Evolutionary conservation across 345 rosid genomes (phyloP).

Genomic region (Camelina neglecta): DNA sequence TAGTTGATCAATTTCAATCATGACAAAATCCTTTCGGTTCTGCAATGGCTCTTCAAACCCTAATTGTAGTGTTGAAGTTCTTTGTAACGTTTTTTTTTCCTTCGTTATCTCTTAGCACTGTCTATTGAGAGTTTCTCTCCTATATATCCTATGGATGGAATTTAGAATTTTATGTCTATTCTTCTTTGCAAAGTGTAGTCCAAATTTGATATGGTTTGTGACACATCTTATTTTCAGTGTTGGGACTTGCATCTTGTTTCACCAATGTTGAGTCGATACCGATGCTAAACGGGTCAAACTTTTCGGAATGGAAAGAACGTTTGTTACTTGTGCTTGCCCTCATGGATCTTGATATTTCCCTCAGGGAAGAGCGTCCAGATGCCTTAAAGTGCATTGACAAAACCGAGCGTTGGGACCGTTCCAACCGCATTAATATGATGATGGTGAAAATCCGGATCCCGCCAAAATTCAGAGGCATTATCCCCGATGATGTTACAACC

Average conservation of each 20-base stretch:
- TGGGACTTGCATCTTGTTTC: slow-evolving; percentile 11
- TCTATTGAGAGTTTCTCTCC: background rate
- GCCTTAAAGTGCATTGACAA: background rate
- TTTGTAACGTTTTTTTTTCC: background rate
- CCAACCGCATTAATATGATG: slow-evolving; percentile 32
- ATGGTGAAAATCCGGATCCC: slow-evolving; percentile 33
- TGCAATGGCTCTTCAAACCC: slow-evolving; percentile 10
- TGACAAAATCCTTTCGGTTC: background rate
- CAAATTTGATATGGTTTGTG: slow-evolving; percentile 1
- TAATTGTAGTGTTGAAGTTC: background rate
- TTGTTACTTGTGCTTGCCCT: slow-evolving; percentile 34
- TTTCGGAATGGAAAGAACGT: slow-evolving; percentile 34
- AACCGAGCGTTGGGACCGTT: slow-evolving; percentile 32
- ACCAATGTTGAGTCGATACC: slow-evolving; percentile 33
- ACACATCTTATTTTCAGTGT: slow-evolving; percentile 26
- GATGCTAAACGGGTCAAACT: slow-evolving; percentile 32
- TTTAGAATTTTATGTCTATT: background rate
- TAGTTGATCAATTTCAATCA: background rate
- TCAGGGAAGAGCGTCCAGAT: slow-evolving; percentile 33
- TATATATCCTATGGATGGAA: background rate
- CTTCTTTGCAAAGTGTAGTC: background rate
- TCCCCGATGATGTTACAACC: slow-evolving; percentile 30
- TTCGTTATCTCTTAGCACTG: too few relatives aligned
- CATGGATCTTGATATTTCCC: slow-evolving; percentile 38
- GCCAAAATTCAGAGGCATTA: background rate